Base-by-base conservation (phyloP, 345 rosid genomes). In the Citropsis articulata region DNA sequence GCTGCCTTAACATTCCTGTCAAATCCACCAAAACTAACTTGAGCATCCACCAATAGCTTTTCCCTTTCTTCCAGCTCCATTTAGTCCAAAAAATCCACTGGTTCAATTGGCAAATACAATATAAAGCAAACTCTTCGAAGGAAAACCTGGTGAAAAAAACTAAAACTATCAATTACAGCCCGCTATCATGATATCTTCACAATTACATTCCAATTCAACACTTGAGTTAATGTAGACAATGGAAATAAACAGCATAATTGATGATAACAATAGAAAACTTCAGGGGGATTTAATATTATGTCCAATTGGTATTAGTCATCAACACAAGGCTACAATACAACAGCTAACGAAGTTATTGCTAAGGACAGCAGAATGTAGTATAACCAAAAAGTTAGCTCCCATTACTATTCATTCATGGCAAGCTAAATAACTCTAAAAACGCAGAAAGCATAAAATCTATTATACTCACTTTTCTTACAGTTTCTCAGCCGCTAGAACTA, bases 21-120 rank as follows among this genome's bases (percentile, higher is more conserved):
- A 81, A 95, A 94, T 76, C 98, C 97, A 79, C 97, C 95, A 76
- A 94, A 38, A 86, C 91, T 90, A 78, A 86, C 86, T 84, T 93
- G 98, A 50, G 97, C 90, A 65, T 89, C 95, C 76, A 90, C 81
- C 5, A 86, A 72, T 24, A 83, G 87, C 82, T 83, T 85, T 25
- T 27, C 81, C 38, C 65, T 38, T 79, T 69, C 86, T 81, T 84
- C 84, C 42, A 73, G 72, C 71, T 62, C 90, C 94, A 89, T 87
- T 28, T 28, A 60, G 63, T 70, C 71, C 69, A 14, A 67, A 77
- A 63, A 66, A 73, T 22, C 16, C 50, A 60, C 64, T 55, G 53
- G 16, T 75, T 64, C 9, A 50, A 33, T 48, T 21, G 21, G 22
- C 42, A 75, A 48, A 45, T 33, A 66, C n/a, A 2, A 66, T 33